phyloP scores from a whole-genome alignment of 495 filamentous ascomycete species.

The Lentithecium fluviatile region DNA sequence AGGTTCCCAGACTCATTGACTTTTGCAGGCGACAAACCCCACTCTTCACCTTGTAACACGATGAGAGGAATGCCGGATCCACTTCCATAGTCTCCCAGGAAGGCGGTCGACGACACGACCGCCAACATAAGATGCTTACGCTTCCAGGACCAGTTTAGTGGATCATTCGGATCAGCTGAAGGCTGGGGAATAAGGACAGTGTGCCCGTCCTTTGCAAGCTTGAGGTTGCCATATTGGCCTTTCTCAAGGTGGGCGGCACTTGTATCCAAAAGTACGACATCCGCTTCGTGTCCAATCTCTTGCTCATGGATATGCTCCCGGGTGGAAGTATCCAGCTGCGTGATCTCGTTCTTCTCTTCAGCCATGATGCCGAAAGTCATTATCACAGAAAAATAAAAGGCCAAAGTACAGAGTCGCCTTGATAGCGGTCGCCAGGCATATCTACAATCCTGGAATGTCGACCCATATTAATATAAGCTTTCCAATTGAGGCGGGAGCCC shows the following conservation, averaged over 20 bases:
- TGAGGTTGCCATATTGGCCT: slow-evolving; percentile 28
- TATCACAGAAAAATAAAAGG: no score
- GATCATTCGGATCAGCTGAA: slow-evolving; percentile 55
- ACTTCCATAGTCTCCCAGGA: slow-evolving; percentile 59
- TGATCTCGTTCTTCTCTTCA: slow-evolving; percentile 9
- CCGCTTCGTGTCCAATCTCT: slow-evolving; percentile 27
- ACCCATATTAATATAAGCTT: not conserved
- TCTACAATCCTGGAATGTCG: no score
- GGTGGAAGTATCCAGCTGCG: slow-evolving; percentile 2
- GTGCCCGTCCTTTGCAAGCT: slow-evolving; percentile 38
- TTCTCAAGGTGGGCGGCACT: slow-evolving; percentile 34
- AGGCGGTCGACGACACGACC: slow-evolving; percentile 53
- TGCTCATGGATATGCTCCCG: slow-evolving; percentile 26
- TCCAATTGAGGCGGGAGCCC: no score
- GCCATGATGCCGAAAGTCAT: slow-evolving; percentile 18
- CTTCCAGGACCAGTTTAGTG: slow-evolving; percentile 56
- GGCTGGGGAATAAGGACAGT: slow-evolving; percentile 62
- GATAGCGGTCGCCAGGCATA: no score
- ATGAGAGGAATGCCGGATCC: slow-evolving; percentile 56
- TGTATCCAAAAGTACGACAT: slow-evolving; percentile 28
- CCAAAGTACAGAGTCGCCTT: no score
- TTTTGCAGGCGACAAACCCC: slow-evolving; percentile 26
- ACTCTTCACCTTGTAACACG: slow-evolving; percentile 50
- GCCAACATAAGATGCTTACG: slow-evolving; percentile 56
- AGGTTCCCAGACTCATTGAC: slow-evolving; percentile 33